Base-by-base conservation (phyloP, 2,329 filamentous ascomycete genomes). In the Lasiodiplodia gonubiensis region DNA sequence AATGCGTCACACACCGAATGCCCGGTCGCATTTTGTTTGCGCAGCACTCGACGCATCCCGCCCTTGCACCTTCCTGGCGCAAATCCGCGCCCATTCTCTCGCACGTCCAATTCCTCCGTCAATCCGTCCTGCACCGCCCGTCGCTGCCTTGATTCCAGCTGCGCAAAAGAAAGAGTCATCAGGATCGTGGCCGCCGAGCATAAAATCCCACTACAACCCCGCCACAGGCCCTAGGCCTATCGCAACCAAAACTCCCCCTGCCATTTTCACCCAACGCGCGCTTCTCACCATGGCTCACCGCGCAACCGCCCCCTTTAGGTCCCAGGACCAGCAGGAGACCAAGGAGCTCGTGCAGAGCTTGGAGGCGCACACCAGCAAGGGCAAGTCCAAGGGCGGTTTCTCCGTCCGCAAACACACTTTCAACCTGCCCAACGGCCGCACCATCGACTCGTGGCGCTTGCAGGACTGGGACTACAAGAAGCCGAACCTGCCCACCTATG, bases 381-480 rank as follows among this genome's bases (percentile, higher is more conserved):
- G 75, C 48, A 75, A 75, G 46, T 75, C 81, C 68, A 89, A 86
- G 70, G 85, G 84, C 48, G 83, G 83, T 2, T 92, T 93, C 76
- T 89, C 86, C 21, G 90, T 90, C 81, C 95, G 90, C 79, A 96
- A 93, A 82, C 88, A 87, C n/a, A 91, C 87, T 3, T 99, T 92
- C 76, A 73, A 83, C 1, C 86, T 98, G 6, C 84, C 86, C 25
- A 84, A 89, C 68, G 84, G 86, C 30, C 86, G 92, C 71, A 83
- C 82, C 6, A 92, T 98, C 67, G 89, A 95, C 76, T 97, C 94
- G 2, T 99, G 95, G 95, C 90, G 91, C 71, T 90, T 98, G 80
- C 89, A 91, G 73, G 95, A 99, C 72, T 97, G 91, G 90, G 94
- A 98, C 74, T 99, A 98, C 86, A 98, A 98, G 82, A 90, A 90